Evolutionary conservation across 768 basidiomycete species (phyloP).

Genomic region (Lyophyllum semitale): DNA sequence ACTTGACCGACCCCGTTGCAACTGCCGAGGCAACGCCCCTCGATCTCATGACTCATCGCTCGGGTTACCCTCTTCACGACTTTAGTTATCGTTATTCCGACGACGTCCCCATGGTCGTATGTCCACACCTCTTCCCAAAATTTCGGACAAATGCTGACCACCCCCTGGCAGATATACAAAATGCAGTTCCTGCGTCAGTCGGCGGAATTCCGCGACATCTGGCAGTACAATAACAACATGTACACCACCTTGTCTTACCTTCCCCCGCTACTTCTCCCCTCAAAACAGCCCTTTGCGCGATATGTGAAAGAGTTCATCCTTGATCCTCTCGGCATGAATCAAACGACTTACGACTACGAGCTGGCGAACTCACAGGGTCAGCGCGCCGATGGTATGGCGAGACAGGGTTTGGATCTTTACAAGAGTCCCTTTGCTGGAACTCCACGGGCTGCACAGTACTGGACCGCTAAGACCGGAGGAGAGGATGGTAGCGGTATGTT

Average conservation of each 20-base stretch:
- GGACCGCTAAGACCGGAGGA: slow-evolving; percentile 14
- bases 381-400: slow-evolving; percentile 23
- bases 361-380: slow-evolving; percentile 25
- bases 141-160: neutral
- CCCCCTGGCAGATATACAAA: neutral
- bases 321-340: slow-evolving; percentile 24
- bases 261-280: slow-evolving; percentile 25
- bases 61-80: slow-evolving; percentile 26
- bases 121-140: neutral
- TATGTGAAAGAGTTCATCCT: slow-evolving; percentile 31
- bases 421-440: slow-evolving; percentile 23
- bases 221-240: slow-evolving; percentile 25
- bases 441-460: slow-evolving; percentile 19
- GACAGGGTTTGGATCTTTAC: slow-evolving; percentile 17
- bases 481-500: slow-evolving; percentile 23
- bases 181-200: slow-evolving; percentile 1
- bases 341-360: slow-evolving; percentile 28
- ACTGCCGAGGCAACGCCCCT: slow-evolving; percentile 22
- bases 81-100: slow-evolving; percentile 13
- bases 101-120: slow-evolving; percentile 2
- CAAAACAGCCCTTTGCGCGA: slow-evolving; percentile 20
- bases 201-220: neutral
- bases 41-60: slow-evolving; percentile 29
- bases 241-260: slow-evolving; percentile 30
- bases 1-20: slow-evolving; percentile 24